These are phyloP conservation scores for Alnus rubra DNA, from an alignment of 306 rosid species.

Conservation along the genomic window DNA sequence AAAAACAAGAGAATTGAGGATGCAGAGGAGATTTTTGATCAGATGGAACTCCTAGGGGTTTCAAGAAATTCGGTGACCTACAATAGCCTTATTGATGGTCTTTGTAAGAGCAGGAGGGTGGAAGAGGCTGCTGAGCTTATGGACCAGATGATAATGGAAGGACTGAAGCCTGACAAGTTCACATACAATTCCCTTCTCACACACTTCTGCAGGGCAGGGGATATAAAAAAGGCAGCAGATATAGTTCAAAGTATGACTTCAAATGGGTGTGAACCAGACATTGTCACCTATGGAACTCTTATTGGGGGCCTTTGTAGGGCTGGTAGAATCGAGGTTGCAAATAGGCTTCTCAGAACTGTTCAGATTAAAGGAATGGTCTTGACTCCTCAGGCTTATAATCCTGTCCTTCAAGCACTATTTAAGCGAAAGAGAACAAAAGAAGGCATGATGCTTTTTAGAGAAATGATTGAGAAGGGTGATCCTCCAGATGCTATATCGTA, in stretches of 20 bases:
- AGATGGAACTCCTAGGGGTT: conserved; percentile 89
- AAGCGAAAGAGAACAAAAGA: conserved; percentile 72
- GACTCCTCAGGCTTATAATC: conserved; percentile 80
- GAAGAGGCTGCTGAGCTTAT: conserved; percentile 88
- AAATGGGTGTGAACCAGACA: conserved; percentile 83
- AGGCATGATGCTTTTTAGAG: conserved; percentile 85
- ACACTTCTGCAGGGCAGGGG: conserved; percentile 68
- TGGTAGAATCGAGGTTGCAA: conserved; percentile 79
- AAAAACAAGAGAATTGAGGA: conserved; percentile 70
- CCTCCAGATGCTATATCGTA: conserved; percentile 77
- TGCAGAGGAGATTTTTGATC: conserved; percentile 91
- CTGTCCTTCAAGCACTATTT: conserved; percentile 69
- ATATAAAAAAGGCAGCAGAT: conserved; percentile 82
- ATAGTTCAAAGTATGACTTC: conserved; percentile 81
- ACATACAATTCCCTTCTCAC: conserved; percentile 85
- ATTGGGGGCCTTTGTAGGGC: conserved; percentile 82
- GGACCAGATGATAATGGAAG: conserved; percentile 99
- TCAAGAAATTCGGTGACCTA: conserved; percentile 81
- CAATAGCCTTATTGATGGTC: conserved; percentile 84
- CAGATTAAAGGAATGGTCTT: conserved; percentile 87
- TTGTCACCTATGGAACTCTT: conserved; percentile 79
- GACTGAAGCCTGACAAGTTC: conserved; percentile 80
- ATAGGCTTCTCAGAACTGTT: conserved; percentile 77
- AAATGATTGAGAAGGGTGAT: conserved; percentile 76
- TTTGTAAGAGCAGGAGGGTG: conserved; percentile 68